These are phyloP conservation scores for Herpotrichia juniperi DNA, from an alignment of 2,329 filamentous ascomycete genomes.

Conservation along the genomic window DNA sequence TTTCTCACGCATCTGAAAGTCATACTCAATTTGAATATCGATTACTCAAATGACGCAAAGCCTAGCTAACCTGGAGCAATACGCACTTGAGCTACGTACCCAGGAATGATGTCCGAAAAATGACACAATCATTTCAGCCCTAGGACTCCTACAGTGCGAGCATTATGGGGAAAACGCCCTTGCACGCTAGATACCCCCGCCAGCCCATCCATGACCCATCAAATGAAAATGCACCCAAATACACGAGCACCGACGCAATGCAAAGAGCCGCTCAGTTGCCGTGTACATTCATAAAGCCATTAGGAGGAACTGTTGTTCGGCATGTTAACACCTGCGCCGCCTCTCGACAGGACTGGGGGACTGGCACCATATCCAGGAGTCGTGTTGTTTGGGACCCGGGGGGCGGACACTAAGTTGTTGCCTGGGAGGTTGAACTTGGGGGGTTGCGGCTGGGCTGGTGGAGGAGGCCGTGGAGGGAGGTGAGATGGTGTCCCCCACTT, in stretches of 20 bases:
- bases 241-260: conserved; percentile 34
- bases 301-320: conserved; percentile 17
- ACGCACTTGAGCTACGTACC: neutral
- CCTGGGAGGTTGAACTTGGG: conserved; percentile 33
- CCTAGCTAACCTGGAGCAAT: neutral
- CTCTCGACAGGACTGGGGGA: conserved; percentile 14
- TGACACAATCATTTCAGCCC: neutral
- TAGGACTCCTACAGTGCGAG: neutral
- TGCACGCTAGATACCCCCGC: neutral
- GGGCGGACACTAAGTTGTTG: conserved; percentile 21
- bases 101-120: neutral
- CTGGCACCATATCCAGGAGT: conserved; percentile 19
- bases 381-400: conserved; percentile 25
- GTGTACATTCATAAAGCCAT: conserved; percentile 25
- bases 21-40: too few relatives aligned
- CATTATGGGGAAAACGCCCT: neutral
- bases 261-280: conserved; percentile 20
- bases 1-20: too few relatives aligned
- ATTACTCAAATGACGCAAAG: conserved; percentile 1
- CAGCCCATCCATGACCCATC: neutral
- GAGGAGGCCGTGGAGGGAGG: conserved; percentile 62
- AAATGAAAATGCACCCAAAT: conserved; percentile 15
- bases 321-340: conserved; percentile 11
- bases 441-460: conserved; percentile 42
- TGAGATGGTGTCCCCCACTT: conserved; percentile 62